phyloP scores from a whole-genome alignment of 129 eudicot species.

The Pulicaria dysenterica region DNA sequence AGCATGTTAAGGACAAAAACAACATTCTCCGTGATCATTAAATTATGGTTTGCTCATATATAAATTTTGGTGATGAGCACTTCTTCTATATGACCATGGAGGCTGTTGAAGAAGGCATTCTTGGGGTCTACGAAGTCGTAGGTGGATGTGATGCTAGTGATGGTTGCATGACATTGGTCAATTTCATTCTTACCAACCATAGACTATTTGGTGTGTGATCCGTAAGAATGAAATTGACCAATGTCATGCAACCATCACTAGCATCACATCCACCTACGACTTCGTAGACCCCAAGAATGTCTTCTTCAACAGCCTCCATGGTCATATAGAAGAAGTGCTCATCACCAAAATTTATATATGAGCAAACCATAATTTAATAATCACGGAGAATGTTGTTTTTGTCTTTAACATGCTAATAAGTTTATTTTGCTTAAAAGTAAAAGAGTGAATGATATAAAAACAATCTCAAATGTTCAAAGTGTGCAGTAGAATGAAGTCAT shows the following conservation, averaged over 20 bases:
- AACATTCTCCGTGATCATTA: neutral
- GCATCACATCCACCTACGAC: neutral
- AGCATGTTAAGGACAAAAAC: neutral
- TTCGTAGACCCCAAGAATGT: neutral
- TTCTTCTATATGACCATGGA: neutral
- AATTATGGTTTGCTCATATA: neutral
- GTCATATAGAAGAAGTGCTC: neutral
- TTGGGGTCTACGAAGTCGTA: neutral
- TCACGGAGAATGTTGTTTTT: neutral
- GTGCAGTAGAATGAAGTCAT: too few relatives aligned
- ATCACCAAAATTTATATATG: neutral
- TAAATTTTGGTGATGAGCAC: neutral
- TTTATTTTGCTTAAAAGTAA: too few relatives aligned
- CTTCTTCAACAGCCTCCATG: neutral
- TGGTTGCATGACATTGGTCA: neutral
- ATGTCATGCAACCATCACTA: neutral
- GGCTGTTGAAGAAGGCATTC: constrained; percentile 3
- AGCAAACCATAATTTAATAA: neutral
- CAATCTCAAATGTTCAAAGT: too few relatives aligned
- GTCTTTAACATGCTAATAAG: neutral
- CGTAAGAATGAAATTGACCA: neutral
- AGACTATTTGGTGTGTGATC: neutral
- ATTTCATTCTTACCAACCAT: neutral
- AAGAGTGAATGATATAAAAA: too few relatives aligned
- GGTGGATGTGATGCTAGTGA: neutral